phyloP scores from a whole-genome alignment of 306 rosid species.

The Acacia crassicarpa region DNA sequence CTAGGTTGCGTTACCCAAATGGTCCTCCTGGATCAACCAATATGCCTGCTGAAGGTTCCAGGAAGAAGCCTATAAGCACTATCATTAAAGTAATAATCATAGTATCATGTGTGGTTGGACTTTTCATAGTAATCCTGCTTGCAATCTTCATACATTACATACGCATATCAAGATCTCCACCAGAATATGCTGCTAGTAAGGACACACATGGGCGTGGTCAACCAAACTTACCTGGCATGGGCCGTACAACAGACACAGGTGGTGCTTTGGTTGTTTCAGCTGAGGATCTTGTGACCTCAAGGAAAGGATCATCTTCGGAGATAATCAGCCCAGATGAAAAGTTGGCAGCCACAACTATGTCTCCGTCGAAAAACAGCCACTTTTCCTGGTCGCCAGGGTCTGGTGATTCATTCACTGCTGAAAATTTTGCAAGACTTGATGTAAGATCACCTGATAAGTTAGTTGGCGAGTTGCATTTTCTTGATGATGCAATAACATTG shows the following conservation, averaged over 20 bases:
- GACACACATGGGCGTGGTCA: constrained; percentile 44
- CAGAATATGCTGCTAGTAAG: constrained; percentile 51
- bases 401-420: constrained; percentile 72
- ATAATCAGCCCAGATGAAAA: constrained; percentile 70
- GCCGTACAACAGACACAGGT: constrained; percentile 49
- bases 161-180: constrained; percentile 62
- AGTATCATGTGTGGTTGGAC: constrained; percentile 79
- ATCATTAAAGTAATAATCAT: constrained; percentile 77
- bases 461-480: constrained; percentile 92
- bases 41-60: constrained; percentile 45
- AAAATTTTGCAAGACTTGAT: constrained; percentile 75
- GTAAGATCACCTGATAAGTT: constrained; percentile 87
- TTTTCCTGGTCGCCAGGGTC: constrained; percentile 94
- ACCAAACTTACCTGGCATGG: constrained; percentile 49
- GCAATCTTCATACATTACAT: constrained; percentile 83
- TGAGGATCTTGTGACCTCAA: constrained; percentile 75
- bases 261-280: constrained; percentile 80
- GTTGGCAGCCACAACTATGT: constrained; percentile 57
- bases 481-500: constrained; percentile 75
- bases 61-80: constrained; percentile 61
- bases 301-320: constrained; percentile 78
- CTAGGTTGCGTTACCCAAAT: constrained; percentile 53
- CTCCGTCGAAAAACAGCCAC: constrained; percentile 83
- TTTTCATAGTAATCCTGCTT: constrained; percentile 72
- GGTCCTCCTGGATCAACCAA: constrained; percentile 55